Conservation (phyloP, 2,329 filamentous ascomycete species). For the Diaporthe longicolla region DNA sequence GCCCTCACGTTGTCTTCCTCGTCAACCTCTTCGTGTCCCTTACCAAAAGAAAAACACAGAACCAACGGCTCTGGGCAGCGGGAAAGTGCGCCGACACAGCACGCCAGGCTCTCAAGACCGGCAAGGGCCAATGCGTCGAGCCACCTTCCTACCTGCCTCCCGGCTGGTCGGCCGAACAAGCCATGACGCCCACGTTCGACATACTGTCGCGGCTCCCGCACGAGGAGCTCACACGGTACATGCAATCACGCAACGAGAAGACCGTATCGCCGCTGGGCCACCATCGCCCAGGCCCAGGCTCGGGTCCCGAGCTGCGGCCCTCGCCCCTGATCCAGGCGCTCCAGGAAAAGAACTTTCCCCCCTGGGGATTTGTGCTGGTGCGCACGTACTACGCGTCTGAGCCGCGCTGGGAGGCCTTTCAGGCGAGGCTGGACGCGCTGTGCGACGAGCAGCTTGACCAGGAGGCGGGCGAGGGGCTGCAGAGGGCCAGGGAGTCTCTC, state of each 20-base stretch:
- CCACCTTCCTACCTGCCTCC: conserved; percentile 4
- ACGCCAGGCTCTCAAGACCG: conserved; percentile 1
- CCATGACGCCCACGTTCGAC: conserved; percentile 6
- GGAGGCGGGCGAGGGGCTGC: neutral
- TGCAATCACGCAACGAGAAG: conserved; percentile 16
- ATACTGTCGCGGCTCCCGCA: conserved; percentile 17
- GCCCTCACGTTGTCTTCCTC: neutral
- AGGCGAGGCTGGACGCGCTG: neutral
- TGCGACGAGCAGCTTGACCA: conserved; percentile 11
- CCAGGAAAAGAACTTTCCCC: conserved; percentile 5
- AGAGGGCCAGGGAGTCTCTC: conserved; percentile 12
- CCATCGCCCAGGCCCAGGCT: neutral
- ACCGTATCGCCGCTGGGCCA: neutral
- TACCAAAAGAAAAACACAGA: neutral
- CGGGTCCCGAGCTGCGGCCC: neutral
- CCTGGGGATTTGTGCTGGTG: conserved; percentile 2
- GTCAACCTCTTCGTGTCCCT: conserved; percentile 7
- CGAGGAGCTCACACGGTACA: conserved; percentile 8
- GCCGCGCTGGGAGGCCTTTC: conserved; percentile 8
- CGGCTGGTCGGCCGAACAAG: neutral
- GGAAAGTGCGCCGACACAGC: conserved; percentile 16
- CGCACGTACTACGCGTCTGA: conserved; percentile 3
- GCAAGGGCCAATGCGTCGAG: neutral
- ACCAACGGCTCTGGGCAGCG: conserved; percentile 11
- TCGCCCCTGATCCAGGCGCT: conserved; percentile 13